Evolutionary conservation across 2,329 filamentous ascomycete genomes (phyloP).

Genomic region (Venturia aucupariae): DNA sequence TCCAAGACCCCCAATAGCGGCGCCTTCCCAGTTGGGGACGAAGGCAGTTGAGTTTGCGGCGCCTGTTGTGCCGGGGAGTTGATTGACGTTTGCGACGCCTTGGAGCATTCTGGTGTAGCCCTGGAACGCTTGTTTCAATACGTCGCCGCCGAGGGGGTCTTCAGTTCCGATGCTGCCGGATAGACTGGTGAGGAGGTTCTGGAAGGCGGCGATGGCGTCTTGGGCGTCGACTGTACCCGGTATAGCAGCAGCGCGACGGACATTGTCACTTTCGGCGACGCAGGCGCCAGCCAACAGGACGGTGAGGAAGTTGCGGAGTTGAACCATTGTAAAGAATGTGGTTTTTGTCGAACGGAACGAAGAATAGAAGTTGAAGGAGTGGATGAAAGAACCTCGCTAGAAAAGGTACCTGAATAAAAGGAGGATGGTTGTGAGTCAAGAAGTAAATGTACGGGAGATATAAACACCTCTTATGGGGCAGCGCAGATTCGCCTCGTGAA

Average conservation of each 20-base stretch:
- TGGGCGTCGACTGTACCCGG: background rate
- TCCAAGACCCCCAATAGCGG: background rate
- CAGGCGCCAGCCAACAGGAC: background rate
- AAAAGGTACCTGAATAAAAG: no score
- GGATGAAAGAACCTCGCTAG: no score
- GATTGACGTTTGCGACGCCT: background rate
- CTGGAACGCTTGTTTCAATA: background rate
- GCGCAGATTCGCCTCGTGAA: background rate
- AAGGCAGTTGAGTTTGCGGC: background rate
- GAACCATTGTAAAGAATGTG: conserved; percentile 2
- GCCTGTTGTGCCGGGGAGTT: background rate
- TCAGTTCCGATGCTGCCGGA: background rate
- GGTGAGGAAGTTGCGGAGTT: background rate
- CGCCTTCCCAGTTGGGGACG: conserved; percentile 4
- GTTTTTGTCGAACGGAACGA: background rate
- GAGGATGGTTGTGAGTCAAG: background rate
- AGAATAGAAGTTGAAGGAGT: no score
- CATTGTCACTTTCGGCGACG: background rate
- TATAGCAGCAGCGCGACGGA: background rate
- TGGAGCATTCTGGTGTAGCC: background rate
- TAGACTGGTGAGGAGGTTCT: background rate
- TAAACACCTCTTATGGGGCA: background rate
- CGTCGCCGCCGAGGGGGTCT: background rate
- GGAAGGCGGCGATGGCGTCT: background rate
- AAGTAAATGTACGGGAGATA: background rate